Evolutionary conservation across 257 asterid genomes (phyloP).

Genomic region (Gentiana dahurica): DNA sequence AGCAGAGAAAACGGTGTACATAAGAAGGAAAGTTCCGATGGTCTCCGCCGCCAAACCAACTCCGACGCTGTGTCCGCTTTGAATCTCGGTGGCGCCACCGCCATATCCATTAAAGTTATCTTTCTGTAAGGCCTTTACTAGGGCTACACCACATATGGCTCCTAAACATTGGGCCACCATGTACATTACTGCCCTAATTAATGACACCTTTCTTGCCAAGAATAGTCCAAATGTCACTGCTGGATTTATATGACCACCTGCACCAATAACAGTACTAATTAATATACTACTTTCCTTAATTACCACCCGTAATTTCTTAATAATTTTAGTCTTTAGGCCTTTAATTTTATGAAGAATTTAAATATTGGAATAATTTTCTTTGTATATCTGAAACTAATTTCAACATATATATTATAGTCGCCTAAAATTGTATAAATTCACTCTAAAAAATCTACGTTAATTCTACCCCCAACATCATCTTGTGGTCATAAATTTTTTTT

Average conservation of each 20-base stretch:
- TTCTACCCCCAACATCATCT: no score
- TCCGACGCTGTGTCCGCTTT: constrained; percentile 33
- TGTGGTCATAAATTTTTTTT: no score
- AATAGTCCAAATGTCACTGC: constrained; percentile 73
- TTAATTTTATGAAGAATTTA: no score
- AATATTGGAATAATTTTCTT: no score
- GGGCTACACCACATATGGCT: constrained; percentile 62
- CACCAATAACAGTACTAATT: background rate
- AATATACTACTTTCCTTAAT: background rate
- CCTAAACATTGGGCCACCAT: constrained; percentile 70
- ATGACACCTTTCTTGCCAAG: constrained; percentile 61
- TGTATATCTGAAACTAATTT: no score
- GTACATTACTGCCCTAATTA: constrained; percentile 55
- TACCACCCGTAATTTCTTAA: no score
- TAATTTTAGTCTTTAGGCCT: no score
- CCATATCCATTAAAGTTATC: constrained; percentile 27
- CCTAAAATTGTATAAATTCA: no score
- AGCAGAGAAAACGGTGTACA: constrained; percentile 77
- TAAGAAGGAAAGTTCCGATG: constrained; percentile 67
- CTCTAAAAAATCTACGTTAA: no score
- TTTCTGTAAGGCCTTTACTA: constrained; percentile 53
- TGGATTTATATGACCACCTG: constrained; percentile 72
- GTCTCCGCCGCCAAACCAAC: constrained; percentile 53
- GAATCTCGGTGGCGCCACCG: constrained; percentile 48
- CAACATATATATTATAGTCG: no score